Evolutionary conservation across 2,329 filamentous ascomycete genomes (phyloP).

Genomic region (Pestalotiopsis sp.): DNA sequence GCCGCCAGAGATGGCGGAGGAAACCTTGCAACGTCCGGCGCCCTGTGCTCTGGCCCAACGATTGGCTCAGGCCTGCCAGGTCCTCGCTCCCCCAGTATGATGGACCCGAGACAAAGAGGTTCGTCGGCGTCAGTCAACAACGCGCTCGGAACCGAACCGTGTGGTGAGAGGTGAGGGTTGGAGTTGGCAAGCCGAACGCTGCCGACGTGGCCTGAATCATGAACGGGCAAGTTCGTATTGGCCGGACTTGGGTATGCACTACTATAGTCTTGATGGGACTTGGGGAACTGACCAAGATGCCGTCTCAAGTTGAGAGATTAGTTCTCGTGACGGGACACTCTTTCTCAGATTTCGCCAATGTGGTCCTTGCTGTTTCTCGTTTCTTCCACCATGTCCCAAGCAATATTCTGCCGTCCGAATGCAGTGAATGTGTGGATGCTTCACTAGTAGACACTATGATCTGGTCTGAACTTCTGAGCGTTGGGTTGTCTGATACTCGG

Average conservation of each 20-base stretch:
- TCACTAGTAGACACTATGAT: too few species aligned
- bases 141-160: not conserved
- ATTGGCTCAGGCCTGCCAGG: not conserved
- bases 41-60: not conserved
- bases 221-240: not conserved
- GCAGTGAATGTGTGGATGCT: too few species aligned
- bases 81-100: not conserved
- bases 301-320: not conserved
- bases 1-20: not conserved
- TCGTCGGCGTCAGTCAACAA: not conserved
- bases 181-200: not conserved
- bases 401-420: too few species aligned
- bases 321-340: not conserved
- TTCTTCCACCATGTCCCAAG: not conserved
- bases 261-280: not conserved
- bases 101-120: not conserved
- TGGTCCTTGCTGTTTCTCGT: not conserved
- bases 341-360: not conserved
- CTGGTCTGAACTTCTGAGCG: not conserved
- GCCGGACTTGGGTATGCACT: not conserved
- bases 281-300: not conserved
- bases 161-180: not conserved
- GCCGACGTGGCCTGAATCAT: not conserved
- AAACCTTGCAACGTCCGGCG: slow-evolving; percentile 5
- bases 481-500: not conserved